Percentiles rank a stretch among this genome's conserved stretches.
Conservation (phyloP, 331 rosid species). For the Malus hybrid region DNA sequence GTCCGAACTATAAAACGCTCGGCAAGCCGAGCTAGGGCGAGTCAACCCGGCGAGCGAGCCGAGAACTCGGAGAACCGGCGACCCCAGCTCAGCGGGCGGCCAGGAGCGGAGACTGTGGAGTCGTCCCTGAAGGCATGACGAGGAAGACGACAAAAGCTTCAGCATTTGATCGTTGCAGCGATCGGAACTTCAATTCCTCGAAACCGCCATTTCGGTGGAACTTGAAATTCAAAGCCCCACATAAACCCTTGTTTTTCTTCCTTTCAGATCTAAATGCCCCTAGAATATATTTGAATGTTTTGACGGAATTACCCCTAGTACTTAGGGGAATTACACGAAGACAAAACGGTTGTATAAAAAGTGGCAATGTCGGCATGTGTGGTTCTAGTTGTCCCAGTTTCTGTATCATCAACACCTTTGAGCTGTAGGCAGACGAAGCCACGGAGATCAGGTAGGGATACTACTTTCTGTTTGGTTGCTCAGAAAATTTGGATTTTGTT, state of each 20-base stretch:
- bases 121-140: slow-evolving; percentile 32
- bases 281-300: background rate
- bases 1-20: slow-evolving; percentile 66
- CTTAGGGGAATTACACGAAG: background rate
- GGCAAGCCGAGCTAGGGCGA: slow-evolving; percentile 22
- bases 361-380: background rate
- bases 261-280: background rate
- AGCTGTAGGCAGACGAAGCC: background rate
- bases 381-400: background rate
- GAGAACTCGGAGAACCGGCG: slow-evolving; percentile 42
- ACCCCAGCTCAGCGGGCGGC: slow-evolving; percentile 17
- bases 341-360: background rate
- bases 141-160: slow-evolving; percentile 51
- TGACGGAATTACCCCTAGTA: background rate
- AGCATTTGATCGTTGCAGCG: slow-evolving; percentile 36
- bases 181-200: background rate
- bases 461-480: background rate
- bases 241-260: background rate
- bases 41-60: slow-evolving; percentile 32
- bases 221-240: background rate
- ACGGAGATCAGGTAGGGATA: background rate
- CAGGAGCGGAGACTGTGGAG: slow-evolving; percentile 39
- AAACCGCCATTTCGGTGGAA: background rate
- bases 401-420: background rate
- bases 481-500: background rate